Base-by-base conservation (phyloP, 495 filamentous ascomycete species). In the Talaromyces liani region DNA sequence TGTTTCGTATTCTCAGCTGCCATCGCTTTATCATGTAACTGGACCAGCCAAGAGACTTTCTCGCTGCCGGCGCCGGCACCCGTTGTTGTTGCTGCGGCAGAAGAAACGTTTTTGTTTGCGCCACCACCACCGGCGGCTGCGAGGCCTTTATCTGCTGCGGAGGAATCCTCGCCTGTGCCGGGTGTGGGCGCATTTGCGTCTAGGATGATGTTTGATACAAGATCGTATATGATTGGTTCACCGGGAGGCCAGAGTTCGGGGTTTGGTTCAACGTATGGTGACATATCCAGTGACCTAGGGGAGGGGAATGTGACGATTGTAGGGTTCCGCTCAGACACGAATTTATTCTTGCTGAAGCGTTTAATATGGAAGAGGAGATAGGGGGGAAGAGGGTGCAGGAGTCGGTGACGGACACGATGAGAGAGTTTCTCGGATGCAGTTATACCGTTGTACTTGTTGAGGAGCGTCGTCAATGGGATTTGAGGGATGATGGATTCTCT, bases 401-500 rank as follows among this genome's bases (percentile, higher is more conserved):
- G 83, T 7, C 95, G 87, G 75, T 97, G 97, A 47, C 94, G 86
- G 66, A 90, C 88, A 58, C 94, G 87, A 62, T 91, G 87, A 62
- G 90, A 87, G 61, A 93, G 81, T 66, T 93, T 91, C 68, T 98
- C 94, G 70, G 97, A 93, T 2, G 91, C 85, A 25, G 85, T 87
- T 22, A 91, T 70, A 63, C 94, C 94, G 75, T 98, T 92, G 78
- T 99, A 99, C 73, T 99, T 99, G 63, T 87, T 83, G 20, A 99
- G 81, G 65, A 98, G 88, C 33, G 83, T 87, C n/a, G 91, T 90
- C 12, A 99, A 84, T 0, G 93, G 91, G 7, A 98, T 87, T 69
- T 97, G 94, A 3, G 94, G 94, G 72, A 99, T 98, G 75, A 97
- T 97, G 72, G 96, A 97, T 73, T 88, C 85, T 67, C 93, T 88